Conservation (phyloP, 106 monocot genomes). For the Hemerocallis citrina region DNA sequence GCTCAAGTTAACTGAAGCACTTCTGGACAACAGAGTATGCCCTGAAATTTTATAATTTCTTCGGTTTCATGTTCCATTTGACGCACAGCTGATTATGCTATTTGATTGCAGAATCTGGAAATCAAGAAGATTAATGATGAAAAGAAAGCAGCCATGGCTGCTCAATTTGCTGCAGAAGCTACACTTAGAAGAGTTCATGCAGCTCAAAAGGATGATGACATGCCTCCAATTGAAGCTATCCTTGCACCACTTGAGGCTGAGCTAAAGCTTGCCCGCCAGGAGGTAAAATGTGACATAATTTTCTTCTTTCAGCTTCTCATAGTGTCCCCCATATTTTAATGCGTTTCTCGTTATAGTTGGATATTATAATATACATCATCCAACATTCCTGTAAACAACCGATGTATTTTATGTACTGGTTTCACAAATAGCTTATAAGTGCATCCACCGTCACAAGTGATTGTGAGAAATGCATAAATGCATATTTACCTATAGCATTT, state of each 20-base stretch:
- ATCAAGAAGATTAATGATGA: conserved; percentile 95
- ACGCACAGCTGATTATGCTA: not conserved
- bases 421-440: not conserved
- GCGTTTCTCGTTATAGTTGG: not conserved
- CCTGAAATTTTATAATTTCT: not conserved
- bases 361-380: not conserved
- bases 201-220: conserved; percentile 98
- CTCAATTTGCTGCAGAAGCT: conserved; percentile 98
- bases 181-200: conserved; percentile 97
- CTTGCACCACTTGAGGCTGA: conserved; percentile 97
- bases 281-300: too few relatives aligned
- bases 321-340: not conserved
- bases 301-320: not conserved
- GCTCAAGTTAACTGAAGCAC: conserved; percentile 84
- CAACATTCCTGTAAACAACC: not conserved
- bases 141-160: conserved; percentile 92
- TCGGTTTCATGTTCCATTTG: not conserved
- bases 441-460: too few relatives aligned
- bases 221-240: conserved; percentile 99
- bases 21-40: conserved; percentile 73
- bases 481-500: too few relatives aligned
- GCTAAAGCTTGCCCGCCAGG: conserved; percentile 78
- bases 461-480: too few relatives aligned
- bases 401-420: not conserved
- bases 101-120: conserved; percentile 78